Percentiles rank a stretch among this genome's conserved stretches.
These are phyloP conservation scores for Abrus precatorius DNA, from an alignment of 306 rosid genomes.

Conservation along the genomic window DNA sequence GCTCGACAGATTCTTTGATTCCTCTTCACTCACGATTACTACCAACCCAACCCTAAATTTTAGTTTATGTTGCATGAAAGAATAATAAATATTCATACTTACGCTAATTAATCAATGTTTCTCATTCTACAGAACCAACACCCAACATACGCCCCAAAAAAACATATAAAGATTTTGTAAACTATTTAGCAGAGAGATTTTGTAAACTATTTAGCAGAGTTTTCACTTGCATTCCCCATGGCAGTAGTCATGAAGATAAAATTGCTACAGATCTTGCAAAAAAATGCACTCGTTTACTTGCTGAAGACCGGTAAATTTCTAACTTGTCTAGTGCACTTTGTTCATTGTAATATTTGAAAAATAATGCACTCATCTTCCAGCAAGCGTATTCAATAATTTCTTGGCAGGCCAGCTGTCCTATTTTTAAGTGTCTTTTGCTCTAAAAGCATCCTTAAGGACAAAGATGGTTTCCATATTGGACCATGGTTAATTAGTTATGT, in stretches of 20 bases:
- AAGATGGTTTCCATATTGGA: neutral
- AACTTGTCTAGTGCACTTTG: neutral
- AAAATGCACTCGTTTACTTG: neutral
- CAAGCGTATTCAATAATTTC: conserved; percentile 12
- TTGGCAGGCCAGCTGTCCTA: conserved; percentile 11
- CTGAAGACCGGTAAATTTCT: neutral
- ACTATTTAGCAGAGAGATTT: neutral
- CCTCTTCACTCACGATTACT: neutral
- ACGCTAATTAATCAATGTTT: neutral
- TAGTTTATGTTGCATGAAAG: neutral
- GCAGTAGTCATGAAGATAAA: conserved; percentile 26
- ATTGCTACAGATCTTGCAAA: neutral
- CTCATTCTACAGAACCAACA: too few relatives aligned
- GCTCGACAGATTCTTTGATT: conserved; percentile 9
- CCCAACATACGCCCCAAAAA: neutral
- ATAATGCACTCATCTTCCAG: neutral
- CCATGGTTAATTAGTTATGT: neutral
- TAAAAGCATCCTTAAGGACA: too few relatives aligned
- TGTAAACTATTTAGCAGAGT: neutral
- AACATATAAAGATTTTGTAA: neutral
- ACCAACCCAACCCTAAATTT: neutral
- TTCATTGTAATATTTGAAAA: neutral
- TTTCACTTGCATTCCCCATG: neutral
- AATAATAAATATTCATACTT: neutral
- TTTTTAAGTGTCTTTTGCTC: conserved; percentile 16